A percentile compares a stretch with the other conserved stretches of the same genome.
Conservation (phyloP, 2,329 filamentous ascomycete genomes). For the Colletotrichum endophyticum region DNA sequence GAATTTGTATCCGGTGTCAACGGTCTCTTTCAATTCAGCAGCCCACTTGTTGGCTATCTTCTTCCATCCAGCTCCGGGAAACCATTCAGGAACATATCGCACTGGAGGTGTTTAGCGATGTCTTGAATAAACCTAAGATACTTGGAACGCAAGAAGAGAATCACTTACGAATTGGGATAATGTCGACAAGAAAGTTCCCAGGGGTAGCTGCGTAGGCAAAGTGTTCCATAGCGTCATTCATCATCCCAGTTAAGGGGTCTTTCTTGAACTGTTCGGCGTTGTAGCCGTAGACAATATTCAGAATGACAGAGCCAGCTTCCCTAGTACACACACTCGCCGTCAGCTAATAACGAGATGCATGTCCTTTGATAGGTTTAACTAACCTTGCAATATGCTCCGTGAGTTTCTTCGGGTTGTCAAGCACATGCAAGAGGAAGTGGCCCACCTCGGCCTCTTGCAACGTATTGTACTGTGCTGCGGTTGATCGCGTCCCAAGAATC, state of each 20-base stretch:
- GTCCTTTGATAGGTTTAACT: background rate
- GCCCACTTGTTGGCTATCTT: conserved; percentile 1
- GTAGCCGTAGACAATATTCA: background rate
- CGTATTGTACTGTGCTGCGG: conserved; percentile 40
- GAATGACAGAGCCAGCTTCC: background rate
- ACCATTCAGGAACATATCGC: conserved; percentile 17
- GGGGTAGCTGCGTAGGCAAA: background rate
- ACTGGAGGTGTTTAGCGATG: conserved; percentile 25
- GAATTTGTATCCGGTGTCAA: conserved; percentile 15
- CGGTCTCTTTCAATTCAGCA: background rate
- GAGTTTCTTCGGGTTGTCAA: conserved; percentile 42
- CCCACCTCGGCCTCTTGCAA: conserved; percentile 48
- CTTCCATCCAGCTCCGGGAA: conserved; percentile 21
- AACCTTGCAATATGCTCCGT: conserved; percentile 46
- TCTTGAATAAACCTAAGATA: accelerated
- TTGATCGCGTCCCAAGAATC: conserved; percentile 45
- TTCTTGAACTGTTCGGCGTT: background rate
- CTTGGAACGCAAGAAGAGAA: accelerated
- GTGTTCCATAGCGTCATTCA: background rate
- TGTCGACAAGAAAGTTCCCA: conserved; percentile 12
- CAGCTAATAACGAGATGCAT: background rate
- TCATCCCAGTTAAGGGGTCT: background rate
- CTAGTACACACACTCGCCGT: accelerated
- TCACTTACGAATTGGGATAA: background rate
- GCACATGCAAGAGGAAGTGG: conserved; percentile 45